Conservation (phyloP, 352 stramenopile genomes). For the Globisporangium cystogenes region DNA sequence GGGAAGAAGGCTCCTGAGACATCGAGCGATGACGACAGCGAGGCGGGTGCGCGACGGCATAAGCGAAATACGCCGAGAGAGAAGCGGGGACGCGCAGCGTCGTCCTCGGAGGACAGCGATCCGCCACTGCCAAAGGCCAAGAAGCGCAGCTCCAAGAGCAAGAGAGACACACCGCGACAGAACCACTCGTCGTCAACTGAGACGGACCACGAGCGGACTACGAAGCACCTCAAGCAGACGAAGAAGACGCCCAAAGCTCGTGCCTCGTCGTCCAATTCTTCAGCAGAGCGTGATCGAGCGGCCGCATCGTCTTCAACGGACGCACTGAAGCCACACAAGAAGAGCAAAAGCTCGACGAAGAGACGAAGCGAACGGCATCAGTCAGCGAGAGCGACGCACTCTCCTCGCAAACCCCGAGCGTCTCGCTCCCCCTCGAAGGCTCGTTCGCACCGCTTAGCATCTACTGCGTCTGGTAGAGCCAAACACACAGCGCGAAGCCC, state of each 20-base stretch:
- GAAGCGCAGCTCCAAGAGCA: neutral
- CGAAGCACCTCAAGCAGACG: neutral
- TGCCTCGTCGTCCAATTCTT: neutral
- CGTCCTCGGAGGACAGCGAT: neutral
- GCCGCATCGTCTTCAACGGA: neutral
- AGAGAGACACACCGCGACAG: neutral
- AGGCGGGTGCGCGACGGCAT: neutral
- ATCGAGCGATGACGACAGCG: neutral
- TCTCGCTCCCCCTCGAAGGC: slow-evolving; percentile 3
- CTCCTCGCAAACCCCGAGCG: neutral
- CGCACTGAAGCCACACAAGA: neutral
- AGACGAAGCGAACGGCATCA: slow-evolving; percentile 3
- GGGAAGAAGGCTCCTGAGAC: neutral
- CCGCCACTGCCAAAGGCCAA: neutral
- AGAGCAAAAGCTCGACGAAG: neutral
- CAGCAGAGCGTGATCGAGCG: neutral
- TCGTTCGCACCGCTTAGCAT: slow-evolving; percentile 1
- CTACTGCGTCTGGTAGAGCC: neutral
- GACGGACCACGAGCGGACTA: slow-evolving; percentile 3
- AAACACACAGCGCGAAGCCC: neutral
- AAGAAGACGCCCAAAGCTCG: neutral
- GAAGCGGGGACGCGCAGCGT: neutral
- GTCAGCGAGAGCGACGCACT: slow-evolving; percentile 1
- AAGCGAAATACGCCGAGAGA: neutral
- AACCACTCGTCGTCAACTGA: slow-evolving; percentile 5